Conservation (phyloP, 1,139 yeast species). For the Lodderomyces metapsilosis region DNA sequence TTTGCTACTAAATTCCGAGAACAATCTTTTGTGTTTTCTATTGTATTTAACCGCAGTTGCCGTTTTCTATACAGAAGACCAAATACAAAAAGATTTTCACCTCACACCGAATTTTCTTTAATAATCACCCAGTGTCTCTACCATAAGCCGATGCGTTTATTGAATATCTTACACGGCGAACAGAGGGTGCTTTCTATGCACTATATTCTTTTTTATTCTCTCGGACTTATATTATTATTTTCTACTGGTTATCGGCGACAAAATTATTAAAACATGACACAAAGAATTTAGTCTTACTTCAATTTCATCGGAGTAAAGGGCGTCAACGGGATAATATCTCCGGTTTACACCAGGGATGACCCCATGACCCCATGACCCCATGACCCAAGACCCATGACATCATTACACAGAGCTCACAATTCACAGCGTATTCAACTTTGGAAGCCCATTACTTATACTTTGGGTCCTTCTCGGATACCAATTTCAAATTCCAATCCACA, state of each 20-base stretch:
- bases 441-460: neutral
- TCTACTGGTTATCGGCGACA: conserved; percentile 2
- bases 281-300: no score
- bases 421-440: no score
- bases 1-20: neutral
- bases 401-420: no score
- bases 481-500: conserved; percentile 43
- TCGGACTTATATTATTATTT: neutral
- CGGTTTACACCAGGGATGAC: conserved; percentile 1
- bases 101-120: no score
- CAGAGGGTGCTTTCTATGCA: no score
- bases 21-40: neutral
- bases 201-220: no score
- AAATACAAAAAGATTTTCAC: neutral
- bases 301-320: neutral
- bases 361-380: no score
- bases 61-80: neutral
- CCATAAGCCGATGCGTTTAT: no score
- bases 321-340: neutral
- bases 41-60: neutral
- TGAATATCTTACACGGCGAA: no score
- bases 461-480: conserved; percentile 5
- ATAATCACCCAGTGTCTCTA: no score
- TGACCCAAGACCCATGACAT: no score
- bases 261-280: neutral